Evolutionary conservation across 257 asterid species (phyloP), one percentile per base, ranked within the genome.

Genomic region (Misopates orontium): DNA sequence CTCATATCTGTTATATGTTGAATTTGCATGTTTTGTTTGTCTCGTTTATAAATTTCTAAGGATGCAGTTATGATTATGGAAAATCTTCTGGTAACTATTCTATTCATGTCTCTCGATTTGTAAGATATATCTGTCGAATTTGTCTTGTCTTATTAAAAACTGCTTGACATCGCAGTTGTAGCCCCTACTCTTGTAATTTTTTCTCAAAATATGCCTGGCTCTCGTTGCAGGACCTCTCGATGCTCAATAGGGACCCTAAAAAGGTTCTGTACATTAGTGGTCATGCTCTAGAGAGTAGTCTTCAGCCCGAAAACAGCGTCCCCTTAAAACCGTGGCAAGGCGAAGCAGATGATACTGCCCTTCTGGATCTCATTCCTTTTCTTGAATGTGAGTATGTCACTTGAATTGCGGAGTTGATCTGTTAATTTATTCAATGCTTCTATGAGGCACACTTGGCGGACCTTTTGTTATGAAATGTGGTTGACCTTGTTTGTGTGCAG

Each of bases 311-410:
- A 66, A 92, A 89, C 52, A 75, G 78, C 67, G 69, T 89, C 63
- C 80, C 80, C 62, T 50, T 92, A 75, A 89, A 87, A 78, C 74
- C 81, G 58, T 92, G 92, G 93, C 75, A 72, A 75, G 97, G 98
- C 28, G 97, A 89, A 75, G 66, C 73, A 8, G 96, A 90, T 0
- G 98, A 89, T 69, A 87, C 98, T n/a, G 77, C 80, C 47, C 97
- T 92, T 60, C 12, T 92, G 69, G 96, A 92, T 83, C 91, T 89
- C 24, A 85, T 89, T 62, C 97, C 96, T 1, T 92, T 92, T 75
- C 89, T 92, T 60, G 98, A 92, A 77, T 92, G 98, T 89, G 73
- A 80, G 92, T 55, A 70, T 65, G 66, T 60, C n/a, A 41, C 42
- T 1, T 56, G 59, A 41, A 18, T 4, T 15, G 36, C 51, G 17